Base-by-base conservation (phyloP, 2,329 filamentous ascomycete species). In the Clonostachys byssicola region DNA sequence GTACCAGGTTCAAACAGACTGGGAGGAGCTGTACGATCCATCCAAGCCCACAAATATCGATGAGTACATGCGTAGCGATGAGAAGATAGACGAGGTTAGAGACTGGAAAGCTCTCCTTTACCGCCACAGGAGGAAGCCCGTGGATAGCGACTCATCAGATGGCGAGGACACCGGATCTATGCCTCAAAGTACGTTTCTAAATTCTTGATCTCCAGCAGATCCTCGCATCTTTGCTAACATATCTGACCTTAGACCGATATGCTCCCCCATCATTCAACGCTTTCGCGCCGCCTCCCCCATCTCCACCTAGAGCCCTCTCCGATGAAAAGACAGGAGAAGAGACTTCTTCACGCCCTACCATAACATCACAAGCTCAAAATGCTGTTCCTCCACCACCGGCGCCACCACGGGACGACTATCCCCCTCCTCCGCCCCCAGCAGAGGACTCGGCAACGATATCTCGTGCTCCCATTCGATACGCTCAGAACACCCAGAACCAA, bases 21-120 rank as follows among this genome's bases (percentile, higher is more conserved):
- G 91, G 91, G 88, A 95, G 62, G 90, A 95, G 62, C 80, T 94
- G 20, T 96, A 96, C 63, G 92, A 96, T 59, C 89, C 90, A 1
- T 75, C 86, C 12, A 74, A 88, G 38, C 91, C 92, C 9, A 95
- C 89, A 39, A 91, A 85, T 54, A 88, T 92, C 44, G 87, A 92
- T 47, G 88, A 92, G 59, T 96, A 94, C 61, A 79, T 88, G 50
- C 77, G 84, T 50, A 94, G 89, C 59, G 89, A 95, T 49, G 91
- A 95, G 67, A 86, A 89, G 60, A 81, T 92, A 49, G 73, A 79
- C 16, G 90, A 95, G 61, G 80, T 91, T 5, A 78, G 81, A 48
- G 90, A 95, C 57, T 96, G 92, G 92, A 95, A 92, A 62, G 81
- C 85, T 39, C 71, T 88, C 36, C 73, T 96, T 13, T 92, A 94